Base-by-base conservation (phyloP, 1,284 basidiomycete genomes). In the Cryptococcus sp. region DNA sequence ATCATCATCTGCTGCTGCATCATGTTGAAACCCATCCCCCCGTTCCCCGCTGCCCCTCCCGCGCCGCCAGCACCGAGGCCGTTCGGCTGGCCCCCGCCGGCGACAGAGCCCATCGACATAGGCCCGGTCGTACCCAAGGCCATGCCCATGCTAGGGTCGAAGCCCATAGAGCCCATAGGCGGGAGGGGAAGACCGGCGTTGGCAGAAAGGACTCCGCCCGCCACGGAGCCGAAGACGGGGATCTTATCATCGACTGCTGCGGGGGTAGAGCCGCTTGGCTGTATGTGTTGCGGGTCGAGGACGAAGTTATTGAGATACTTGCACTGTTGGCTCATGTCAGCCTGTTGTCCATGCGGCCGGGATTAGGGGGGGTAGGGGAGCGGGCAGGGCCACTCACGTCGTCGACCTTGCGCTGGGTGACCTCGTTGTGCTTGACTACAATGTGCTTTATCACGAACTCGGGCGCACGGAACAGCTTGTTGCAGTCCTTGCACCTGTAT, bases 361-460 rank as follows among this genome's bases (percentile, higher is more conserved):
- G n/a, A 44, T 40, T 50, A 33, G 28, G 28, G 28, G 28, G 28
- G 44, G 24, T 33, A 21, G 21, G 33, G 11, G 52, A n/a, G 18
- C 23, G 23, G n/a, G n/a, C n/a, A 24, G n/a, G n/a, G 8, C 8
- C 16, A 68, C 73, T 66, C 52, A 77, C 73, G 48, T 76, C 68
- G 45, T 76, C 77, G 36, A 77, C 58, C 62, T 71, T 73, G 15
- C 67, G 59, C 59, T 72, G 66, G 56, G 91, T 83, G 11, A 88
- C 79, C 63, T 93, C 91, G 16, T 85, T 79, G 72, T 95, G 91
- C 75, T 93, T 93, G 74, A 90, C 89, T 8, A 86, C 84, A 62
- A 94, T 86, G 72, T 95, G 91, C 79, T 97, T 97, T 79, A 94
- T 90, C 51, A 97, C 88, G 77, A 95, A 97, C 43, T 91, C 86